These are phyloP conservation scores for Geranium incanum DNA, from an alignment of 441 rosid genomes.

Conservation along the genomic window DNA sequence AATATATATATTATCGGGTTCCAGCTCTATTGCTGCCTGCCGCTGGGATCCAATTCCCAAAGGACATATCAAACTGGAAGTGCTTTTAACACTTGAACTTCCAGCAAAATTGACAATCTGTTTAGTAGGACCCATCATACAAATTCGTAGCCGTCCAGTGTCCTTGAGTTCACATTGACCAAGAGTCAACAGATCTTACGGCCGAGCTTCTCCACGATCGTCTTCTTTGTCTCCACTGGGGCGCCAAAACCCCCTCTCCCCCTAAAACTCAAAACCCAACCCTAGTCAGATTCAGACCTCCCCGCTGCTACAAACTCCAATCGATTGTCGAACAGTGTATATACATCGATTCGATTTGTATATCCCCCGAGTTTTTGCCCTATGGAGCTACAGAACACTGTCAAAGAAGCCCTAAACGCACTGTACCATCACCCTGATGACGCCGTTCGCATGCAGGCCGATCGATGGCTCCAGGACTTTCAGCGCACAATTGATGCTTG, in stretches of 20 bases:
- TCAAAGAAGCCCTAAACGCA: conserved; percentile 90
- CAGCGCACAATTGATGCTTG: conserved; percentile 95
- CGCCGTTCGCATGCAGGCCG: conserved; percentile 70
- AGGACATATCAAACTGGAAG: too few species aligned
- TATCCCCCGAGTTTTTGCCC: neutral
- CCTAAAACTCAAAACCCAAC: neutral
- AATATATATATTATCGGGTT: too few species aligned
- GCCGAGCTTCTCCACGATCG: neutral
- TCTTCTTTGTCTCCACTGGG: conserved; percentile 1
- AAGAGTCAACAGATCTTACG: neutral
- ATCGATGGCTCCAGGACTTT: conserved; percentile 84
- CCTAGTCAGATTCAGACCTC: neutral
- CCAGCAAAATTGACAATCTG: too few species aligned
- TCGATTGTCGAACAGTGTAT: neutral
- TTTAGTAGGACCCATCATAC: neutral
- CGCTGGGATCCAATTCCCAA: too few species aligned
- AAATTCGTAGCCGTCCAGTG: neutral
- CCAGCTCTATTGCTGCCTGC: too few species aligned
- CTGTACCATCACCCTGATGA: conserved; percentile 95
- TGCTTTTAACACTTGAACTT: too few species aligned
- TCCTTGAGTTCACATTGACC: neutral
- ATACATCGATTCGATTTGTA: neutral
- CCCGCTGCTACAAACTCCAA: neutral
- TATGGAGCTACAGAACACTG: conserved; percentile 81
- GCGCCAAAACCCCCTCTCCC: neutral